Evolutionary conservation across 208 protist genomes (phyloP), one percentile per base, ranked within the genome.

Genomic region (Acanthamoeba triangularis): DNA sequence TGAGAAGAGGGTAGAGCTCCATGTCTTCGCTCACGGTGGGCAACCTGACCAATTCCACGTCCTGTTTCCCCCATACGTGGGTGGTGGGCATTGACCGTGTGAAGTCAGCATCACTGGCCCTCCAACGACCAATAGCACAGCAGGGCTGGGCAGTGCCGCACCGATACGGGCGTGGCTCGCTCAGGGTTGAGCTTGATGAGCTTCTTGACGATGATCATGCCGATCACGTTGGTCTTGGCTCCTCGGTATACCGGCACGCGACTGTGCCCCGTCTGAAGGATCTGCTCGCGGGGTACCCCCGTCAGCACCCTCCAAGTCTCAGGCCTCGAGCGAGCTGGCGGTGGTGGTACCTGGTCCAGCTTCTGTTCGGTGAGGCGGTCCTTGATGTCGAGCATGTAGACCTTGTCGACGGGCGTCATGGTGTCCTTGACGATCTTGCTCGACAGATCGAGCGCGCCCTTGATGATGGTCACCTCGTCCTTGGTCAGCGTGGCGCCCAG

Each of bases 161-260:
- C n/a, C n/a, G n/a, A n/a, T n/a, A n/a, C n/a, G n/a, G n/a, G n/a
- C n/a, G n/a, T n/a, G n/a, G n/a, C n/a, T 41, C 37, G 37, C 37
- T 41, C 37, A 41, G 95, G 96, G 2, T 61, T 97, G 20, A 98
- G 91, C 33, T 94, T 96, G 1, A 99, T 91, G 14, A 99, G 97
- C 20, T 96, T 98, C 76, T 99, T 98, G 28, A 98, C 96, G 76
- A 99, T 97, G 35, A 99, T 96, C 33, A 98, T 96, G 14, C 98
- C 98, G 82, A 99, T 96, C 91, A 99, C 98, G 96, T 99, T 98
- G n/a, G 94, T 95, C 41, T 96, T 97, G 84, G 97, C 30, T 3
- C 96, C 97, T 20, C 97, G 96, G 96, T 98, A 99, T 0, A 99
- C 98, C 20, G 98, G 98, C 59, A 99, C 95, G 47, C 98, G 97